phyloP scores from a whole-genome alignment of 805 yeast species.

The Jamesozyma hellenica region DNA sequence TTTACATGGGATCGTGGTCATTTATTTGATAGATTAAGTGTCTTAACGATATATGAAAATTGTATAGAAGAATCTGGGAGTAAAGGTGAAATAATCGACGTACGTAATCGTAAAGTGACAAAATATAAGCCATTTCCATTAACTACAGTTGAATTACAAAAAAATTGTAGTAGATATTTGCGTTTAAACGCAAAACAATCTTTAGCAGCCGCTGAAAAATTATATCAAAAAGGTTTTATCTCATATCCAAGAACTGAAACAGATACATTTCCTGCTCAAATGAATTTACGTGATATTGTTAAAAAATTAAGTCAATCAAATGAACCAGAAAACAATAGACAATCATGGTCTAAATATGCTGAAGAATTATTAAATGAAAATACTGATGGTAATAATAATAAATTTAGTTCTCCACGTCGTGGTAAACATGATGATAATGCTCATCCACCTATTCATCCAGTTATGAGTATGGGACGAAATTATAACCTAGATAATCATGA shows the following conservation, averaged over 20 bases:
- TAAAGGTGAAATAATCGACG: slow-evolving; percentile 40
- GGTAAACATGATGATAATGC: slow-evolving; percentile 90
- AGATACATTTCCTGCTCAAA: slow-evolving; percentile 65
- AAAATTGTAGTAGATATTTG: slow-evolving; percentile 66
- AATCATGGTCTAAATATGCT: slow-evolving; percentile 89
- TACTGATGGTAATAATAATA: slow-evolving; percentile 26
- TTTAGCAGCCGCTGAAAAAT: slow-evolving; percentile 66
- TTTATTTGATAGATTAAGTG: slow-evolving; percentile 63
- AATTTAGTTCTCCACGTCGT: slow-evolving; percentile 56
- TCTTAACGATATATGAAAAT: slow-evolving; percentile 53
- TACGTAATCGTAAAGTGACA: slow-evolving; percentile 53
- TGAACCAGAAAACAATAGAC: slow-evolving; percentile 32
- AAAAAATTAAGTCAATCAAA: slow-evolving; percentile 40
- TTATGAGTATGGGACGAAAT: slow-evolving; percentile 30
- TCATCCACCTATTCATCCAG: slow-evolving; percentile 96
- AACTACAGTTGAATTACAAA: slow-evolving; percentile 89
- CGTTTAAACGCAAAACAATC: slow-evolving; percentile 74
- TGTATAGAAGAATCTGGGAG: slow-evolving; percentile 41
- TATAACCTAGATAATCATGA: slow-evolving; percentile 31
- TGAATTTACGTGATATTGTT: slow-evolving; percentile 59
- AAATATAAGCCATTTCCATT: slow-evolving; percentile 82
- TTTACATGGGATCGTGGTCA: slow-evolving; percentile 67
- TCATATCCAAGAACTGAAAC: slow-evolving; percentile 98
- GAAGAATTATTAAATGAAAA: slow-evolving; percentile 24
- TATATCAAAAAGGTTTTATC: slow-evolving; percentile 76